Base-by-base conservation (phyloP, 345 rosid genomes). In the Passiflora organensis region DNA sequence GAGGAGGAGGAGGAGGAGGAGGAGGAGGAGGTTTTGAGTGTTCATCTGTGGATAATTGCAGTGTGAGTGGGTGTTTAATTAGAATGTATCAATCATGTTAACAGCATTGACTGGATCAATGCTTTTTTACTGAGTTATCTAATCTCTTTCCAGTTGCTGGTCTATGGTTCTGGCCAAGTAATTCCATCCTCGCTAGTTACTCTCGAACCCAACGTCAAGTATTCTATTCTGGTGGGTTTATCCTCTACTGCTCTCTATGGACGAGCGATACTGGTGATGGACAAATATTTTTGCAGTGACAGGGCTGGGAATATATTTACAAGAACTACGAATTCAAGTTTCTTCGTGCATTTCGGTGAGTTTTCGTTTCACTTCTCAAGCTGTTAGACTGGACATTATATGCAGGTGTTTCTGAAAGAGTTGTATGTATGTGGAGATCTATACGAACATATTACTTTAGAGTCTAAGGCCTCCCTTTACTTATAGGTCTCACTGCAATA, bases 101-200 rank as follows among this genome's bases (percentile, higher is more conserved):
- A n/a, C n/a, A n/a, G n/a, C n/a, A n/a, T n/a, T 28, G 34, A 28
- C 34, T 2, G 34, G 34, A 28, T 28, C 34, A 62, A 12, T 41
- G 14, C 10, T 11, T 41, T 41, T 12, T 13, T 11, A 41, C 13
- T 0, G 13, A 6, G 43, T 41, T 41, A 6, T 13, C 5, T 28
- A 15, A 10, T 58, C 44, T 58, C 56, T 48, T 69, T 71, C 59
- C 90, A 91, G 98, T 85, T 91, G 67, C 76, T 88, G 51, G 95
- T 88, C 46, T 91, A 91, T 55, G 98, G 96, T 44, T 76, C 83
- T 59, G 98, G 90, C 68, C 75, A 86, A 76, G 85, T 91, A 24
- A 68, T 88, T 57, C 95, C 98, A 17, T 81, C 96, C 48, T 84
- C 95, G 0, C 25, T 88, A 41, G 62, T 76, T 34, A 60, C 76